Base-by-base conservation (phyloP, 2,329 filamentous ascomycete species). In the Didymosphaeria variabile region DNA sequence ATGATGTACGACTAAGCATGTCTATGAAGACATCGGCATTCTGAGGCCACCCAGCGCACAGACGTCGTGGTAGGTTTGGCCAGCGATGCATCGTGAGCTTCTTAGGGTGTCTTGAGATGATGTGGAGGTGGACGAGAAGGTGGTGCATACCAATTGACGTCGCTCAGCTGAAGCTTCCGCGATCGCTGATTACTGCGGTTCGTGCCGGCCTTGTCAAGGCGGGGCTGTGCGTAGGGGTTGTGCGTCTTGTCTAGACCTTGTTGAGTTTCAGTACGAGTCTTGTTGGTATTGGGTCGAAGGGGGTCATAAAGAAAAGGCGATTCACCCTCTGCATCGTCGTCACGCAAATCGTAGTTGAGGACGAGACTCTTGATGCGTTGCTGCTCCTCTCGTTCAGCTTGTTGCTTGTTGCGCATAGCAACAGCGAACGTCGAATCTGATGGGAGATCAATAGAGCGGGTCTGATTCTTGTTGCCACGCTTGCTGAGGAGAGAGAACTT, bases 321-420 rank as follows among this genome's bases (percentile, higher is more conserved):
- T 82, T 88, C 86, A 96, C 93, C 90, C 66, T 93, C 90, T 74
- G 79, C 73, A 55, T 96, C 90, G 72, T 89, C 86, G 65, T 96
- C 93, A 55, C 92, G 89, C 75, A 97, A 88, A 80, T 99, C 95
- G 75, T 97, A 97, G 79, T 97, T 98, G 69, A 99, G 84, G 57
- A 99, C 95, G 49, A 99, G 85, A 73, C 93, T 97, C 83, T 99
- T 99, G 87, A 99, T 99, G 64, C 95, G 91, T 78, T 97, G 93
- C 78, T 99, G 94, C 78, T 99, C 96, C 75, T 97, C 95, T 56
- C 91, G 90, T 77, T 98, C 94, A 2, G 93, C 94, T 79, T 96
- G 91, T 76, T 97, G 94, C 81, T 98, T 94, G 62, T 88, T 93
- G 77, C 93, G 95, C 93, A 99, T 95, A 46, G 95, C 95, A 67